Evolutionary conservation across 1,284 basidiomycete species (phyloP), one percentile per base, ranked within the genome.

Genomic region (Cryptococcus wingfieldii): DNA sequence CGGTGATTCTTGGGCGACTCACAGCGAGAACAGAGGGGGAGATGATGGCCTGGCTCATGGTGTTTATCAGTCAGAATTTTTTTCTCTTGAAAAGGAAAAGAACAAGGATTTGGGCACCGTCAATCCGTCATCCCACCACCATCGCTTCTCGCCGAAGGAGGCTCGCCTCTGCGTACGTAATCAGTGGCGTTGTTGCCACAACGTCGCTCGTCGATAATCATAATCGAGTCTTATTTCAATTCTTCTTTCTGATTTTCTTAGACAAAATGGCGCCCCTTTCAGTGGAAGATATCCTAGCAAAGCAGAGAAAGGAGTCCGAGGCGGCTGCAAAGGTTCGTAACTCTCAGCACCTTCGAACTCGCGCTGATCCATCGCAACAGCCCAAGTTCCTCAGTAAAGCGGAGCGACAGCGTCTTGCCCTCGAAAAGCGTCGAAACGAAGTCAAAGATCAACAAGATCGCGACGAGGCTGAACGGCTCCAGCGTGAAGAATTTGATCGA

Each of bases 251-350:
- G 12, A 10, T 42, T 14, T 19, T 19, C 23, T 42, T 8, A 10
- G 9, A 23, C 50, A 53, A 44, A 16, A 71, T 71, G 69, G 63
- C 69, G 27, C 76, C 76, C 1, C 61, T 77, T 13, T 74, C 72
- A 14, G 76, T 95, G 61, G 90, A 95, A 71, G 83, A 84, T 44
- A 79, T 96, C 57, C 80, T 97, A 14, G 84, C 88, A 66, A 88
- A 87, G 76, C 93, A 97, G 78, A 86, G 84, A 63, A 83, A 82
- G 42, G 91, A 94, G 71, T 90, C 87, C 67, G 91, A 94, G 63
- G 88, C 88, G 2, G 88, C 91, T 51, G 80, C 90, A 51, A 94
- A 91, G 83, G 91, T 90, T 60, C 28, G 38, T 28, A 39, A 16
- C 27, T 43, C 51, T 13, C 10, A 13, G 13, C 25, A 46, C 38